These are phyloP conservation scores for Leishmania mexicana DNA, from an alignment of 208 protist species.

Conservation along the genomic window DNA sequence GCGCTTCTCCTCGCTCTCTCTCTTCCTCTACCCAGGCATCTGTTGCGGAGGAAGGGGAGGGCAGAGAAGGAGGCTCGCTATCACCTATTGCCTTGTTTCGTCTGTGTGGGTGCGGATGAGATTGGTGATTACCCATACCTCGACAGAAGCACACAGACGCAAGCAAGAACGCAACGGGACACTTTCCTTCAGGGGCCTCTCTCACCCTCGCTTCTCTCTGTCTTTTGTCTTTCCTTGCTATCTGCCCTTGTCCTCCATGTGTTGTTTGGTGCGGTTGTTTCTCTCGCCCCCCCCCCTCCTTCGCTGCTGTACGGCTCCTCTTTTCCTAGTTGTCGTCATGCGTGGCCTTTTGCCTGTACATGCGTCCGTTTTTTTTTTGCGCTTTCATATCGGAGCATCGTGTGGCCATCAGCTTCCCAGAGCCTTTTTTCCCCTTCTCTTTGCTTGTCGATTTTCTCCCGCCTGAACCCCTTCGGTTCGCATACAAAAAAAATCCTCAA, in stretches of 20 bases:
- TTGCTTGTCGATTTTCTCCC: not conserved
- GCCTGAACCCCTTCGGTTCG: not conserved
- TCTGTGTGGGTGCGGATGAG: not conserved
- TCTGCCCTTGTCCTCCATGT: not conserved
- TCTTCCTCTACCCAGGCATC: not conserved
- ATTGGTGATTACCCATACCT: not conserved
- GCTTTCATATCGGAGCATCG: not conserved
- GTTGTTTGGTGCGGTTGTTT: not conserved
- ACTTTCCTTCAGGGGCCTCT: constrained; percentile 1
- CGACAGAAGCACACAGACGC: not conserved
- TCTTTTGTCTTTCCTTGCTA: not conserved
- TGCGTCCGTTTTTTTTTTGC: not conserved
- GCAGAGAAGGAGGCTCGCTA: not conserved
- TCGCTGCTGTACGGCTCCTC: not conserved
- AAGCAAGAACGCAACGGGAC: not conserved
- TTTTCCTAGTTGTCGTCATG: not conserved
- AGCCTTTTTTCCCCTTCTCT: not conserved
- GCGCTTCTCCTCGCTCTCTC: not conserved
- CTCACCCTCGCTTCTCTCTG: not conserved
- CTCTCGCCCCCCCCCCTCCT: not conserved
- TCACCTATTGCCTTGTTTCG: not conserved
- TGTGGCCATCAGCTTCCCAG: no score
- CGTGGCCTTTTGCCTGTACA: not conserved
- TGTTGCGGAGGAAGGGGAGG: not conserved
- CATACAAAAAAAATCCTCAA: not conserved